phyloP scores from a whole-genome alignment of 306 rosid genomes.

The Trifolium repens region DNA sequence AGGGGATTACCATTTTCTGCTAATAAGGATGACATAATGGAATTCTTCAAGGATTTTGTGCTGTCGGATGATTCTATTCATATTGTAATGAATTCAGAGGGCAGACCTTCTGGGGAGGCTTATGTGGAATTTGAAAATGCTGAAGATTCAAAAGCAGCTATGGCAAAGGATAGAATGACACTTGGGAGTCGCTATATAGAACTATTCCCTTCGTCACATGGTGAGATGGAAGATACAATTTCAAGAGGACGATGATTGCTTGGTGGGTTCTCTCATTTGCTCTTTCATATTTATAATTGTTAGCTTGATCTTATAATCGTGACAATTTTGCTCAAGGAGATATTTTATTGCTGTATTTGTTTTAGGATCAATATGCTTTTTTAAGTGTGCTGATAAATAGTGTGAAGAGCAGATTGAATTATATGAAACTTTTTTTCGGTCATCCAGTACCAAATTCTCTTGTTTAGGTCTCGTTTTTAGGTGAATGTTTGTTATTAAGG shows the following conservation, averaged over 20 bases:
- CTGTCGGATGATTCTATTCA: constrained; percentile 67
- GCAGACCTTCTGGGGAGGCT: constrained; percentile 97
- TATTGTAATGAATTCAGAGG: constrained; percentile 79
- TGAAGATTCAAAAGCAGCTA: constrained; percentile 87
- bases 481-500: not conserved
- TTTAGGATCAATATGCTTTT: constrained; percentile 35
- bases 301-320: constrained; percentile 32
- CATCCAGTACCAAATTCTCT: not conserved
- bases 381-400: constrained; percentile 19
- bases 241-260: constrained; percentile 74
- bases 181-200: constrained; percentile 92
- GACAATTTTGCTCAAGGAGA: constrained; percentile 48
- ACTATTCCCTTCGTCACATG: constrained; percentile 80
- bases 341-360: constrained; percentile 35
- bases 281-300: constrained; percentile 42
- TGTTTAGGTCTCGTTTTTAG: not conserved
- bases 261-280: constrained; percentile 36
- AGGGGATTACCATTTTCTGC: constrained; percentile 95
- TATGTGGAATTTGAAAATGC: constrained; percentile 77
- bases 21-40: constrained; percentile 80
- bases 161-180: constrained; percentile 94
- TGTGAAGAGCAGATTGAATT: constrained; percentile 2
- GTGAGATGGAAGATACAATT: constrained; percentile 82
- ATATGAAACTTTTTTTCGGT: constrained; percentile 1
- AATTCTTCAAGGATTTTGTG: constrained; percentile 71